Evolutionary conservation across 108 stramenopile species (phyloP), one percentile per base, ranked within the genome.

Genomic region (Skeletonema menzelii): DNA sequence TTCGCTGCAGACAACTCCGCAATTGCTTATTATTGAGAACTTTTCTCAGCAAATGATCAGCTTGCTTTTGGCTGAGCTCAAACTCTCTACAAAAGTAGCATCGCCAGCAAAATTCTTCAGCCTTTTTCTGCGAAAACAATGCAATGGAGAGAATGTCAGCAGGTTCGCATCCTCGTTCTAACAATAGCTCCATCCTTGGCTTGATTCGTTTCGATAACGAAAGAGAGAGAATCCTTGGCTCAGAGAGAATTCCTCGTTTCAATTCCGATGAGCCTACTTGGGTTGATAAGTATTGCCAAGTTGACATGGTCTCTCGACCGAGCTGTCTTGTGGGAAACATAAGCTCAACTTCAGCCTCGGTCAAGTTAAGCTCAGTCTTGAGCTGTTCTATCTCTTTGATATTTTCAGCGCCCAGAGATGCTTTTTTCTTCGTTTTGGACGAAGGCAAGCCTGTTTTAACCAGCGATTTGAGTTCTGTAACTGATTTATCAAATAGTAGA

Each of bases 341-440:
- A 14, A 8, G 40, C 20, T 69, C 64, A 11, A 69, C 15, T 56
- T 77, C 76, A 32, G 15, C 31, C 10, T 57, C 55, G 27, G 76
- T 70, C 63, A 70, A 58, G 65, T 77, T 70, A 22, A 70, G 67
- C 24, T 27, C n/a, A 24, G 61, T 26, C 27, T 77, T 55, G 34
- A 76, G 19, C 27, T 67, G 24, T 15, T 47, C 27, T 26, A 61
- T 69, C 57, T 67, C 68, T 42, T 69, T 34, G 11, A 70, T 66
- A 5, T 53, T 22, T 0, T 22, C 5, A 24, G 49, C 22, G 1
- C 19, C 20, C 49, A 53, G 24, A 53, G 49, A 19, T 2, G 44
- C 17, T 17, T 17, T 17, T 2, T 46, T 24, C 4, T 53, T 10
- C 22, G 22, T 22, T 10, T 24, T 22, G 19, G 49, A 22, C 49